Conservation (phyloP, 108 stramenopile genomes). For the Conticribra guillardii region DNA sequence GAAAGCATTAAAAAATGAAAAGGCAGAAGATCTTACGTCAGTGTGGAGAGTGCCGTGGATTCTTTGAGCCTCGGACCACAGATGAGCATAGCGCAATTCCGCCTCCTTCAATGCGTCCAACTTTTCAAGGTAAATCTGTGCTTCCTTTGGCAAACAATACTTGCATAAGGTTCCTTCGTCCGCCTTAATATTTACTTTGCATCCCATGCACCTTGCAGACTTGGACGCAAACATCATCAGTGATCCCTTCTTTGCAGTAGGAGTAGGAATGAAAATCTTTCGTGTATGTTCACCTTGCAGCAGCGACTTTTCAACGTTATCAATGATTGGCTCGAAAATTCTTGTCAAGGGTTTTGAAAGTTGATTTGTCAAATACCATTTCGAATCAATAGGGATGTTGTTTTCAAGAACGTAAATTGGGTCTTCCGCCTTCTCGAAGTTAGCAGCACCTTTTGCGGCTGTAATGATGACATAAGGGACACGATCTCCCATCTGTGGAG, state of each 20-base stretch:
- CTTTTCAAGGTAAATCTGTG: conserved; percentile 93
- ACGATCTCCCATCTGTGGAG: conserved; percentile 99
- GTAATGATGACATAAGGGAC: conserved; percentile 99
- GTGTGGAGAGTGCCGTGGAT: conserved; percentile 98
- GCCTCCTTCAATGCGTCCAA: conserved; percentile 82
- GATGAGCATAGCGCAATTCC: conserved; percentile 84
- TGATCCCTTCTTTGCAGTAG: conserved; percentile 93
- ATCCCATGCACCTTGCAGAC: conserved; percentile 95
- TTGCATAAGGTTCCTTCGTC: conserved; percentile 90
- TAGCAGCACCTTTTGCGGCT: conserved; percentile 92
- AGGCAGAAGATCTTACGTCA: no score
- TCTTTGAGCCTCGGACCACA: conserved; percentile 96
- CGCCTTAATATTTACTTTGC: conserved; percentile 88
- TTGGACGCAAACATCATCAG: conserved; percentile 98
- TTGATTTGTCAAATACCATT: conserved; percentile 97
- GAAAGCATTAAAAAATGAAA: no score
- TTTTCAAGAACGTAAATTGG: conserved; percentile 98
- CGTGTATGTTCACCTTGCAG: conserved; percentile 98
- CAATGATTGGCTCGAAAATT: conserved; percentile 98
- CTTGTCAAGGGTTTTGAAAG: conserved; percentile 95
- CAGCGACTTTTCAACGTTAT: conserved; percentile 88
- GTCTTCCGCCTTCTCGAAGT: conserved; percentile 97
- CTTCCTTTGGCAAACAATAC: conserved; percentile 87
- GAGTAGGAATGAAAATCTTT: conserved; percentile 95
- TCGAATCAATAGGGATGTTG: conserved; percentile 96